Evolutionary conservation across 306 rosid genomes (phyloP), one percentile per base, ranked within the genome.

Genomic region (Arachis stenosperma): DNA sequence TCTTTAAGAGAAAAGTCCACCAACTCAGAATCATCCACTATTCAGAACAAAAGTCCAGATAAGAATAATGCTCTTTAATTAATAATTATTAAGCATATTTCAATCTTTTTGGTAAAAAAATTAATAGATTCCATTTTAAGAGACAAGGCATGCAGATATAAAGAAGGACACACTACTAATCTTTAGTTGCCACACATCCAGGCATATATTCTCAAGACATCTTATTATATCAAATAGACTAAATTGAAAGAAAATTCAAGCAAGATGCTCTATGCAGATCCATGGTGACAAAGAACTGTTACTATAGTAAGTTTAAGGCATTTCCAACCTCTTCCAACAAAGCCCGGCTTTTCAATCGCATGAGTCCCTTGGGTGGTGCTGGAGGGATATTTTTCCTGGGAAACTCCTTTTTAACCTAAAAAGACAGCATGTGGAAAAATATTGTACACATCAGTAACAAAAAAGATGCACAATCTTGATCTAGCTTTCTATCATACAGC

Each of bases 331-430:
- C 99, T 71, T 95, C 99, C 80, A 95, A 82, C 73, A 90, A 88
- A 30, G 90, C 88, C 73, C 92, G 91, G 73, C 84, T 95, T 85
- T 87, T 95, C 86, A 92, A 77, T 61, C 93, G 90, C 75, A 95
- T 56, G 61, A 95, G 91, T 47, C 99, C 99, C 83, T 95, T 95
- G 79, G 98, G 88, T 71, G 98, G 99, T 27, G 98, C 86, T 46
- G 93, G 87, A 42, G 98, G 98, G 72, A 95, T 69, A 51, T 14
- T 87, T 85, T 90, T 95, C 89, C 85, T 81, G n/a, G 96, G 86
- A 86, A 88, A 88, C 70, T 81, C 89, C 80, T 76, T 95, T 82
- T 83, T 95, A 74, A 95, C 72, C 99, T 95, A 82, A 63, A 82
- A 81, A 59, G 56, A 82, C 30, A 73, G 62, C 65, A 72, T 56